Conservation (phyloP, 768 basidiomycete species). For the Boletus barrowsii region DNA sequence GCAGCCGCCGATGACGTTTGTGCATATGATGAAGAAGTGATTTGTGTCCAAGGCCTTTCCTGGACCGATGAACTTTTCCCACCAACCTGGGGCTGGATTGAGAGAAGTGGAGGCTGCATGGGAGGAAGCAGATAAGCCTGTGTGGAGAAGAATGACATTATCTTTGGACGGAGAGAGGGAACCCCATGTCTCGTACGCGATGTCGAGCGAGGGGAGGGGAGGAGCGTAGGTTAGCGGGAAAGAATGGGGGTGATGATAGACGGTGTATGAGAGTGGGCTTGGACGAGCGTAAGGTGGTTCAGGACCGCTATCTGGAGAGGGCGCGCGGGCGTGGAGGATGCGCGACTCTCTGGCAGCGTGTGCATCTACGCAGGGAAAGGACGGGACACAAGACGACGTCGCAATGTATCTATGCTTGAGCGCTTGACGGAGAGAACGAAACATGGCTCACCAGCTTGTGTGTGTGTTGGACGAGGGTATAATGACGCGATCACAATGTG, state of each 20-base stretch:
- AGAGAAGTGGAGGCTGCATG: slow-evolving; percentile 81
- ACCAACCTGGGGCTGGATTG: slow-evolving; percentile 91
- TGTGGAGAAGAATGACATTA: slow-evolving; percentile 94
- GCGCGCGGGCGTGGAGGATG: slow-evolving; percentile 26
- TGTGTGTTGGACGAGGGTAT: no score
- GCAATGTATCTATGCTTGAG: background rate
- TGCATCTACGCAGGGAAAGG: slow-evolving; percentile 80
- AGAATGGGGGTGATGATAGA: slow-evolving; percentile 59
- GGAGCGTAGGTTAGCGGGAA: slow-evolving; percentile 66
- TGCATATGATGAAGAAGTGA: slow-evolving; percentile 90
- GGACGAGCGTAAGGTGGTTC: slow-evolving; percentile 83
- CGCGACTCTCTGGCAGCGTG: slow-evolving; percentile 69
- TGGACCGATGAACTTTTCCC: slow-evolving; percentile 98
- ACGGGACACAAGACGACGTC: background rate
- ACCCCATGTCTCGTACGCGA: slow-evolving; percentile 99
- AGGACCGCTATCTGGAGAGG: slow-evolving; percentile 54
- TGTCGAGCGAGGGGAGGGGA: slow-evolving; percentile 64
- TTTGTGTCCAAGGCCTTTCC: slow-evolving; percentile 92
- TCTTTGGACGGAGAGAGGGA: slow-evolving; percentile 70
- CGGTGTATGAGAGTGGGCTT: slow-evolving; percentile 66
- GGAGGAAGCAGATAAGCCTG: slow-evolving; percentile 92
- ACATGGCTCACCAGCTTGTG: background rate
- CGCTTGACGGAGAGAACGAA: background rate
- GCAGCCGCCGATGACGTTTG: slow-evolving; percentile 96
- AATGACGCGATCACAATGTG: no score